A percentile compares a stretch with the other conserved stretches of the same genome.
Evolutionary conservation across 352 stramenopile genomes (phyloP).

Genomic region (Phytophthora megakarya): DNA sequence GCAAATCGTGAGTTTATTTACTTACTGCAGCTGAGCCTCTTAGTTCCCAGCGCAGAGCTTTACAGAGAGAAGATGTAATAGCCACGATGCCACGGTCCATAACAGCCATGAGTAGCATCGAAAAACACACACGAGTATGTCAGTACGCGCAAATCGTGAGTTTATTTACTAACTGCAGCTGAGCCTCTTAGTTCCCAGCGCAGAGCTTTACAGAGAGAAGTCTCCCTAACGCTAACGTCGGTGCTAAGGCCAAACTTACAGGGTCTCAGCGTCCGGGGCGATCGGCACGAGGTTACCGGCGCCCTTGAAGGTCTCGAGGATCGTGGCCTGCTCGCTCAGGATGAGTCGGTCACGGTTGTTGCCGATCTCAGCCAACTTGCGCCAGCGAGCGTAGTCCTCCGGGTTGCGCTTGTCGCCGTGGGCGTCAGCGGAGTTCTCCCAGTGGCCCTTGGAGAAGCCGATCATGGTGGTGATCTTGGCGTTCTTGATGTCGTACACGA

Average conservation of each 20-base stretch:
- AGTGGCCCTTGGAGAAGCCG: slow-evolving; percentile 62
- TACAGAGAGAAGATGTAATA: slow-evolving; percentile 13
- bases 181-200: neutral
- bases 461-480: slow-evolving; percentile 61
- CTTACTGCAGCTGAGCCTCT: slow-evolving; percentile 8
- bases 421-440: slow-evolving; percentile 48
- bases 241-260: slow-evolving; percentile 26
- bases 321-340: slow-evolving; percentile 54
- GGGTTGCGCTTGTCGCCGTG: slow-evolving; percentile 68
- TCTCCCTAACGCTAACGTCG: slow-evolving; percentile 3
- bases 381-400: slow-evolving; percentile 55
- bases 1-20: slow-evolving; percentile 36
- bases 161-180: slow-evolving; percentile 31
- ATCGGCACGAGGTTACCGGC: slow-evolving; percentile 54
- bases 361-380: slow-evolving; percentile 52
- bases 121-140: neutral
- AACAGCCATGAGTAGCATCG: neutral
- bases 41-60: slow-evolving; percentile 12
- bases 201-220: slow-evolving; percentile 16
- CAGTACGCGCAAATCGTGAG: slow-evolving; percentile 25
- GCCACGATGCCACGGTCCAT: neutral
- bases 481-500: slow-evolving; percentile 58
- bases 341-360: slow-evolving; percentile 56
- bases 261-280: slow-evolving; percentile 48
- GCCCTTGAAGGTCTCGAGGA: slow-evolving; percentile 47